These are phyloP conservation scores for Cynanchum wilfordii DNA, from an alignment of 257 asterid species.

Conservation along the genomic window DNA sequence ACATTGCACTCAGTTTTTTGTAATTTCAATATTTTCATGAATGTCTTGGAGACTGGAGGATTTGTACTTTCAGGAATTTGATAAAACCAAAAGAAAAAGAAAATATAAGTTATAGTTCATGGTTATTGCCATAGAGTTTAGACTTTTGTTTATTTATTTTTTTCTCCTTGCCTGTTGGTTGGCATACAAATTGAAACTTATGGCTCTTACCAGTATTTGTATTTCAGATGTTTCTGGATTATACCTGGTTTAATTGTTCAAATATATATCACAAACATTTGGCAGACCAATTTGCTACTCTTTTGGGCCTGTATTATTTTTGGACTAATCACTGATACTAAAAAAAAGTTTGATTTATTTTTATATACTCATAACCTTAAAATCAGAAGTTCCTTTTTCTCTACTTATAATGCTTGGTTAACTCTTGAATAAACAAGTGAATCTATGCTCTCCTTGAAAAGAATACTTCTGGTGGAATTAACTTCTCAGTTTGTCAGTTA, in stretches of 20 bases:
- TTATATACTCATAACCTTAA: background rate
- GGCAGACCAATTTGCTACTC: background rate
- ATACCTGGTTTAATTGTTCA: no score
- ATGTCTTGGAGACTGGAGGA: background rate
- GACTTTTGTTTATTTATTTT: no score
- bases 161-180: background rate
- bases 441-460: background rate
- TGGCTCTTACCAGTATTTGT: background rate
- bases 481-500: background rate
- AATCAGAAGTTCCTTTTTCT: background rate
- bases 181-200: background rate
- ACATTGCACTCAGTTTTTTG: background rate
- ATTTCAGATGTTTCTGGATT: no score
- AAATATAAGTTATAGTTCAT: background rate
- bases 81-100: background rate
- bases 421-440: background rate
- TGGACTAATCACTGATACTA: background rate
- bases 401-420: background rate
- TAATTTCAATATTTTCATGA: background rate
- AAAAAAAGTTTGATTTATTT: background rate
- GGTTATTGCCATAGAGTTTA: no score
- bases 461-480: background rate
- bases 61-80: background rate
- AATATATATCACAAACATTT: background rate
- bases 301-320: background rate